Base-by-base conservation (phyloP, 2,329 filamentous ascomycete species). In the Sporothrix dimorphospora region DNA sequence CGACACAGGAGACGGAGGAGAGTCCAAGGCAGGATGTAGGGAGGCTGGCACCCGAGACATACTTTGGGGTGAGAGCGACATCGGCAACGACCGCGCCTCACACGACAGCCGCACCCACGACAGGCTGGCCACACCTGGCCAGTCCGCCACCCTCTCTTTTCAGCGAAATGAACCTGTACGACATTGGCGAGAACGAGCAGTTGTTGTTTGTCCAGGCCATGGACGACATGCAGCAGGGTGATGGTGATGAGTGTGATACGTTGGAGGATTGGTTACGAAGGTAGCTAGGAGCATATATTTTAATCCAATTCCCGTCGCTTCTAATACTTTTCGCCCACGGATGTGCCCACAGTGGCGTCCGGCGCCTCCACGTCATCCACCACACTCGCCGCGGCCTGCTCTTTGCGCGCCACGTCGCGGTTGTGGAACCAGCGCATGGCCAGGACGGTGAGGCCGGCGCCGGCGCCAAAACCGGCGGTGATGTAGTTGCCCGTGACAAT, bases 401-500 rank as follows among this genome's bases (percentile, higher is more conserved):
- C 65, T 12, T 67, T 67, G 65, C 65, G 65, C 24, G 65, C 42
- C 27, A 51, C 45, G 61, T 79, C 78, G 6, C 73, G 72, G 38
- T 75, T 74, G 63, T 78, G 68, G 4, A 75, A 73, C 55, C 76
- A 70, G 5, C 77, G 72, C 34, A 78, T 79, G 9, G 73, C 40
- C 0, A 78, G 73, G 1, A 73, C 73, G 0, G 74, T 76, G 1
- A 74, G 19, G 0, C 72, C 75, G 1, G 74, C 77, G 0, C 71
- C 59, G 0, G 53, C 75, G 0, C 74, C 77, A 34, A 78, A 78
- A 0, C 77, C 77, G 11, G 77, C 76, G 4, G 77, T 78, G 34
- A 79, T 75, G 73, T 79, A 78, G 59, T 78, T 78, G 4, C 77
- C 77, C 1, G 76, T 71, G 0, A 78, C 76, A 53, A 79, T 79